Evolutionary conservation across 352 stramenopile genomes (phyloP).

Genomic region (Phytophthora tubulina): DNA sequence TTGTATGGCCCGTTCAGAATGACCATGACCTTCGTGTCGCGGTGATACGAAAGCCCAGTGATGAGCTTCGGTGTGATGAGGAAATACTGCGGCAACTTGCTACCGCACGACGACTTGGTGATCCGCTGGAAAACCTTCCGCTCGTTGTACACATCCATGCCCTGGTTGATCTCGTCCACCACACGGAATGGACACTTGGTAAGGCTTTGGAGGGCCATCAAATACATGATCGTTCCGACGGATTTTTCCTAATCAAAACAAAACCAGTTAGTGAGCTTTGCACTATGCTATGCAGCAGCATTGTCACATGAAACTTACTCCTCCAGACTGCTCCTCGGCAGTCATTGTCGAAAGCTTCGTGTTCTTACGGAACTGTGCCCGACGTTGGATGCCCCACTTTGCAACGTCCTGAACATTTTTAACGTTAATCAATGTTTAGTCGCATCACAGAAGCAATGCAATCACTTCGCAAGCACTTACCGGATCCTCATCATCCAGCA

Average conservation of each 20-base stretch:
- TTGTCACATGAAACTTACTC: slow-evolving; percentile 54
- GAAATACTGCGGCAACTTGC: slow-evolving; percentile 90
- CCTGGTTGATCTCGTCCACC: slow-evolving; percentile 92
- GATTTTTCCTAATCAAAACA: slow-evolving; percentile 79
- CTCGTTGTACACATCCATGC: slow-evolving; percentile 93
- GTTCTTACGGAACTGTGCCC: slow-evolving; percentile 88
- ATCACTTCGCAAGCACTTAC: slow-evolving; percentile 38
- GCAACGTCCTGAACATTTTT: slow-evolving; percentile 69
- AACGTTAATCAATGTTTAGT: not conserved
- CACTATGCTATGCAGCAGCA: not conserved
- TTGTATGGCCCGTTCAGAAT: slow-evolving; percentile 91
- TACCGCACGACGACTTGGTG: slow-evolving; percentile 88
- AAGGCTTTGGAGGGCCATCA: slow-evolving; percentile 90
- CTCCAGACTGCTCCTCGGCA: slow-evolving; percentile 86
- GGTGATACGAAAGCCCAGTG: slow-evolving; percentile 84
- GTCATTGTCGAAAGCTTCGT: slow-evolving; percentile 88
- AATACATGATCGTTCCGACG: slow-evolving; percentile 92
- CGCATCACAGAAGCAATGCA: not conserved
- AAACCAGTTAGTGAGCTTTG: slow-evolving; percentile 8
- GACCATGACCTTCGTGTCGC: slow-evolving; percentile 89
- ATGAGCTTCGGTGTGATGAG: slow-evolving; percentile 92
- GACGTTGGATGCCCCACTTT: slow-evolving; percentile 89
- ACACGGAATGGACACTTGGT: slow-evolving; percentile 90
- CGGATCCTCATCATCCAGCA: slow-evolving; percentile 78
- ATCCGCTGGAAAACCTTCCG: slow-evolving; percentile 91